These are phyloP conservation scores for Bipolaris oryzae DNA, from an alignment of 2,329 filamentous ascomycete genomes.

Conservation along the genomic window DNA sequence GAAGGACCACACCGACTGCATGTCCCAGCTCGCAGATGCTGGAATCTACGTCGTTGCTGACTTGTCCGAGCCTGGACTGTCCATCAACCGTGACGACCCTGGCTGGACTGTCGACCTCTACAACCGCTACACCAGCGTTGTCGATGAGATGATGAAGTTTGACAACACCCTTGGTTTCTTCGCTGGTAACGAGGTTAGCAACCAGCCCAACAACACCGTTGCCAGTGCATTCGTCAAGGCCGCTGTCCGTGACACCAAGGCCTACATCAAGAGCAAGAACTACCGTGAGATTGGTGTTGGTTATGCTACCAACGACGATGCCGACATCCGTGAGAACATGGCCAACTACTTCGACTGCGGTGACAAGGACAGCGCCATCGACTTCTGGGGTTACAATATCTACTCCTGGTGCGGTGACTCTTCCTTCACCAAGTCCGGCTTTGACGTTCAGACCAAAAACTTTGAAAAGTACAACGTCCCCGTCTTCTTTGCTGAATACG, in stretches of 20 bases:
- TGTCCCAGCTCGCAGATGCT: slow-evolving; percentile 78
- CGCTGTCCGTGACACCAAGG: slow-evolving; percentile 93
- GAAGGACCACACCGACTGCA: slow-evolving; percentile 79
- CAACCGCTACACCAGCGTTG: slow-evolving; percentile 79
- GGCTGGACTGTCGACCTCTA: slow-evolving; percentile 81
- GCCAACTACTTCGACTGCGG: slow-evolving; percentile 97
- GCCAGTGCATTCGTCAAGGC: slow-evolving; percentile 97
- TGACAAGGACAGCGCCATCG: slow-evolving; percentile 67
- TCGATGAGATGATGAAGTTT: slow-evolving; percentile 82
- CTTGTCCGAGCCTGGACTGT: slow-evolving; percentile 77
- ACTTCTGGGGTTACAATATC: slow-evolving; percentile 99
- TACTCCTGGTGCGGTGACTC: slow-evolving; percentile 98
- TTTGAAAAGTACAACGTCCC: slow-evolving; percentile 90
- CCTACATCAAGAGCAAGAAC: slow-evolving; percentile 81
- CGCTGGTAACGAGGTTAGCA: slow-evolving; percentile 96
- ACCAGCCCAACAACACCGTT: slow-evolving; percentile 83
- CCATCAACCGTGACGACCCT: slow-evolving; percentile 83
- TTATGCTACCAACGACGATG: slow-evolving; percentile 95
- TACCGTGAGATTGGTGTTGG: slow-evolving; percentile 85
- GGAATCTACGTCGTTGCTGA: slow-evolving; percentile 97
- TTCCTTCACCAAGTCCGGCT: slow-evolving; percentile 76
- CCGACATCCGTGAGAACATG: slow-evolving; percentile 78
- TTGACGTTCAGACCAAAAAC: slow-evolving; percentile 80
- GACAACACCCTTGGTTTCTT: slow-evolving; percentile 96
- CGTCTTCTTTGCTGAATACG: slow-evolving; percentile 98